These are phyloP conservation scores for Didymella sp. DNA, from an alignment of 2,329 filamentous ascomycete genomes.

Conservation along the genomic window DNA sequence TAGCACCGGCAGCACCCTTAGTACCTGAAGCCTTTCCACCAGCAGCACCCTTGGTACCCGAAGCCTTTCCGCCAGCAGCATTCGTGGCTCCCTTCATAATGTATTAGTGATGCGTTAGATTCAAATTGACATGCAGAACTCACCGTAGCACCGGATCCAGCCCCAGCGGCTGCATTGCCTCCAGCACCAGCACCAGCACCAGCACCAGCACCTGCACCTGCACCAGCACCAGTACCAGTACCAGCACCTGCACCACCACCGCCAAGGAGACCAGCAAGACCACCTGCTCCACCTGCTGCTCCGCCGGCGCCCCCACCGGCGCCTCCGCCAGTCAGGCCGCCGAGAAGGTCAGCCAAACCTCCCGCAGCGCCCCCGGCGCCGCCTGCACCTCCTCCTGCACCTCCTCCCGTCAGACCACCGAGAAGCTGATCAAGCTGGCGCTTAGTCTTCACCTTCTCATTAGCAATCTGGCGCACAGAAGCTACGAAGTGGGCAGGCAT, in stretches of 20 bases:
- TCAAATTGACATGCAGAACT: neutral
- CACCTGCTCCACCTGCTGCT: conserved; percentile 3
- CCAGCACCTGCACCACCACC: neutral
- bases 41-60: neutral
- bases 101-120: neutral
- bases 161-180: too few species aligned
- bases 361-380: conserved; percentile 16
- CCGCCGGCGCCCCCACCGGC: conserved; percentile 5
- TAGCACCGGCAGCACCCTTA: conserved; percentile 5
- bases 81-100: conserved; percentile 1
- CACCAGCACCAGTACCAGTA: conserved; percentile 6
- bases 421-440: conserved; percentile 40
- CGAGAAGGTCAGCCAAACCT: conserved; percentile 20
- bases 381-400: conserved; percentile 18
- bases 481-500: conserved; percentile 36
- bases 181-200: neutral
- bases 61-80: neutral
- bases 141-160: conserved; percentile 1
- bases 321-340: conserved; percentile 14
- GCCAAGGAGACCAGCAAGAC: neutral
- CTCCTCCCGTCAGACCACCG: conserved; percentile 22
- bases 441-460: conserved; percentile 34
- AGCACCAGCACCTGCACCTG: conserved; percentile 2
- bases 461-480: conserved; percentile 28
- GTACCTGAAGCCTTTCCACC: neutral